Percentiles rank a stretch among this genome's conserved stretches.
These are phyloP conservation scores for maize (Zea mays) DNA, from an alignment of 176 grass and related monocot species.

Conservation along the genomic window DNA sequence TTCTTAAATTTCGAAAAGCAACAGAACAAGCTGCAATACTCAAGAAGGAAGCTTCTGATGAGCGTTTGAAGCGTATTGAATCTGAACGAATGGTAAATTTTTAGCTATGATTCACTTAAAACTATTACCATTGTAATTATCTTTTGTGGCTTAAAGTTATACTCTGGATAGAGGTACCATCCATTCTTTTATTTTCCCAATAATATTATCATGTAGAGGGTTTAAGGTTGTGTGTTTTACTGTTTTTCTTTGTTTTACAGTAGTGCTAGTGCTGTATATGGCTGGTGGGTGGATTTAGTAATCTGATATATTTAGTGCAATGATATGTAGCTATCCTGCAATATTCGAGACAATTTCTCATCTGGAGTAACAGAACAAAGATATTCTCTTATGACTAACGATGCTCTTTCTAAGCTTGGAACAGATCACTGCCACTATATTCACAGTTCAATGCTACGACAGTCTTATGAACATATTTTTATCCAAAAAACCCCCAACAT, in stretches of 20 bases:
- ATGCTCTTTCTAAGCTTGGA: background rate
- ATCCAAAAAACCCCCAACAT: background rate
- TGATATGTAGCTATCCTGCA: background rate
- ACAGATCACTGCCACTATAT: background rate
- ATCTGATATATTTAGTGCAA: background rate
- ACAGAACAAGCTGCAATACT: slow-evolving; percentile 36
- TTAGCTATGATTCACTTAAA: background rate
- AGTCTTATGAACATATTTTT: slow-evolving; percentile 20
- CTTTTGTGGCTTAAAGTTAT: background rate
- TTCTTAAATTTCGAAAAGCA: slow-evolving; percentile 31
- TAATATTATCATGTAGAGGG: slow-evolving; percentile 10
- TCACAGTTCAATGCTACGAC: background rate
- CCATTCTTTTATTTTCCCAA: background rate
- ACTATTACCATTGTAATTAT: background rate
- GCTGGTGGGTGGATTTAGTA: background rate
- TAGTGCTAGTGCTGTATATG: background rate
- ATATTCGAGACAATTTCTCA: background rate
- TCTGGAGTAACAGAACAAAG: background rate
- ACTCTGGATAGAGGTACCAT: background rate
- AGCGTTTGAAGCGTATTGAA: slow-evolving; percentile 53
- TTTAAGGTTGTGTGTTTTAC: background rate
- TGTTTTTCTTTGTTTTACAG: background rate
- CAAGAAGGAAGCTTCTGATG: slow-evolving; percentile 46
- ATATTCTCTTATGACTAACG: background rate
- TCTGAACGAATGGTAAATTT: slow-evolving; percentile 48